Evolutionary conservation across 257 asterid genomes (phyloP).

Genomic region (Marsdenia floribunda): DNA sequence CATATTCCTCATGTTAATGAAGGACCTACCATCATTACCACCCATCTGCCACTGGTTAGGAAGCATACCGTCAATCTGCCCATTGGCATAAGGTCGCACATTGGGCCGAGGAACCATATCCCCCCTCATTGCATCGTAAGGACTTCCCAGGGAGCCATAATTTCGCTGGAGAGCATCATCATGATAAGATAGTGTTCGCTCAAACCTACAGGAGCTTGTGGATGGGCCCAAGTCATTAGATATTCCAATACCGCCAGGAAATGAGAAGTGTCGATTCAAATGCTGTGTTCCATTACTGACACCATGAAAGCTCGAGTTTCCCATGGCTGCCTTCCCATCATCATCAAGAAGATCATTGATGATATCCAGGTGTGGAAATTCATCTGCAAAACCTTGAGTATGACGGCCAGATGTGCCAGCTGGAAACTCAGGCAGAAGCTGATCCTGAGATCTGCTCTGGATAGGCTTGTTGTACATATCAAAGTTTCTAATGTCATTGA

Average conservation of each 20-base stretch:
- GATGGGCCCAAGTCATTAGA: conserved; percentile 38
- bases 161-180: conserved; percentile 45
- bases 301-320: conserved; percentile 36
- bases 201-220: conserved; percentile 46
- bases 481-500: conserved; percentile 37
- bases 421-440: conserved; percentile 43
- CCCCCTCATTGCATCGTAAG: conserved; percentile 43
- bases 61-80: conserved; percentile 49
- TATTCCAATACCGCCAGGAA: conserved; percentile 52
- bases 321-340: conserved; percentile 39
- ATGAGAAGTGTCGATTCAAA: conserved; percentile 49
- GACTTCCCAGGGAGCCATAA: conserved; percentile 35
- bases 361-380: conserved; percentile 61
- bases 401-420: conserved; percentile 62
- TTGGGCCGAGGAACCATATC: conserved; percentile 48
- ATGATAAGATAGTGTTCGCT: conserved; percentile 44
- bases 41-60: conserved; percentile 71
- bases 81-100: conserved; percentile 36
- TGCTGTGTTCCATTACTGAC: conserved; percentile 45
- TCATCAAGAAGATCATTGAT: conserved; percentile 85
- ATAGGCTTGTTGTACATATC: conserved; percentile 35
- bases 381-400: conserved; percentile 29
- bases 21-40: conserved; percentile 40
- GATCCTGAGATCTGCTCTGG: conserved; percentile 47
- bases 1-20: conserved; percentile 30